These are phyloP conservation scores for Alternaria sp. DNA, from an alignment of 2,329 filamentous ascomycete species.

Conservation along the genomic window DNA sequence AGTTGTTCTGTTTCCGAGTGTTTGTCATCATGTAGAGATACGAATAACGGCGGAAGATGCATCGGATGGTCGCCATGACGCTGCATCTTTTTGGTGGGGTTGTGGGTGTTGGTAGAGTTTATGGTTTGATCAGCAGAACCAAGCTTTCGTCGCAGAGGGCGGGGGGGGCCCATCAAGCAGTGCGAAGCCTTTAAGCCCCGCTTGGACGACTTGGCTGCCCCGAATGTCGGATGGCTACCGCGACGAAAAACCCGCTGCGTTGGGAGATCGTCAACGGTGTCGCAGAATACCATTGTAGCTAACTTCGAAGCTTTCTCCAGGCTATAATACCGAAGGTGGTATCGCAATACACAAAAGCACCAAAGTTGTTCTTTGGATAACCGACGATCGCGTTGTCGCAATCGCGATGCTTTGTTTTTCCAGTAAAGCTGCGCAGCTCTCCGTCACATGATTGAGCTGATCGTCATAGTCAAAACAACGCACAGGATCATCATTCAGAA, in stretches of 20 bases:
- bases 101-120: neutral
- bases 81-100: neutral
- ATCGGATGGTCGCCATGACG: neutral
- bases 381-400: neutral
- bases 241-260: neutral
- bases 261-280: neutral
- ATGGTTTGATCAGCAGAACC: neutral
- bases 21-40: neutral
- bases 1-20: slow-evolving; percentile 3
- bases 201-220: slow-evolving; percentile 9
- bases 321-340: neutral
- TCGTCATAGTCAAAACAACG: neutral
- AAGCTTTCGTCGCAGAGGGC: slow-evolving; percentile 2
- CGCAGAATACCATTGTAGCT: neutral
- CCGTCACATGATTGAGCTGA: neutral
- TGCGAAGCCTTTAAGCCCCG: slow-evolving; percentile 9
- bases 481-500: neutral
- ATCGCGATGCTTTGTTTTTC: neutral
- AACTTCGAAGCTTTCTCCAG: neutral
- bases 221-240: slow-evolving; percentile 2
- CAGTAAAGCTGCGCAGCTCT: neutral
- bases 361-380: neutral
- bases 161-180: slow-evolving; percentile 8
- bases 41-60: neutral
- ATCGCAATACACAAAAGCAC: neutral